A percentile compares a stretch with the other conserved stretches of the same genome.
Conservation (phyloP, 2,329 filamentous ascomycete species). For the Sporothrix humicola region DNA sequence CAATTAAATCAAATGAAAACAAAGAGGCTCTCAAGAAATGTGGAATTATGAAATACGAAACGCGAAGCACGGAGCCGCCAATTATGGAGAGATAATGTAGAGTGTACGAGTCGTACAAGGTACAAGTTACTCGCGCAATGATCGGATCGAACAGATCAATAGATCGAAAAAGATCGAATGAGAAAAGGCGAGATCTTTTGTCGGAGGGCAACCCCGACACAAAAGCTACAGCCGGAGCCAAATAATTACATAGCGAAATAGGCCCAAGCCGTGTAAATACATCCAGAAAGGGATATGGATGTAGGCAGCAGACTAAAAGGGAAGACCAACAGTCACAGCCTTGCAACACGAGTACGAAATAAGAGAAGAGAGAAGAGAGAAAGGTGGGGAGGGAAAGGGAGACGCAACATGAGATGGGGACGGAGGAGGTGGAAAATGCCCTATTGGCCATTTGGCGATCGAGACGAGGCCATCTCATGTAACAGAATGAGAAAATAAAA, state of each 20-base stretch:
- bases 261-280: no score
- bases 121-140: no score
- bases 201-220: background rate
- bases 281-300: background rate
- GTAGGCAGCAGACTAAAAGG: background rate
- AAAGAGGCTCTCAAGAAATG: no score
- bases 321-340: background rate
- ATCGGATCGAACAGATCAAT: no score
- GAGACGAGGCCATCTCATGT: slow-evolving; percentile 1
- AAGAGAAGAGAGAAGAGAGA: background rate
- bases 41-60: background rate
- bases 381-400: no score
- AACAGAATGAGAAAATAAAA: no score
- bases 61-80: slow-evolving; percentile 8
- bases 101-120: no score
- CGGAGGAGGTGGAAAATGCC: background rate
- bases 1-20: background rate
- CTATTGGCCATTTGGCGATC: background rate
- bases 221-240: background rate
- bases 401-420: background rate
- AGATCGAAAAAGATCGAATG: no score
- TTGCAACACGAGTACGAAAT: background rate
- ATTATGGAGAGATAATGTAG: no score
- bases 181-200: background rate
- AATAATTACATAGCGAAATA: no score